Conservation (phyloP, 116 monocot species). For the Papilionanthe hybrid region DNA sequence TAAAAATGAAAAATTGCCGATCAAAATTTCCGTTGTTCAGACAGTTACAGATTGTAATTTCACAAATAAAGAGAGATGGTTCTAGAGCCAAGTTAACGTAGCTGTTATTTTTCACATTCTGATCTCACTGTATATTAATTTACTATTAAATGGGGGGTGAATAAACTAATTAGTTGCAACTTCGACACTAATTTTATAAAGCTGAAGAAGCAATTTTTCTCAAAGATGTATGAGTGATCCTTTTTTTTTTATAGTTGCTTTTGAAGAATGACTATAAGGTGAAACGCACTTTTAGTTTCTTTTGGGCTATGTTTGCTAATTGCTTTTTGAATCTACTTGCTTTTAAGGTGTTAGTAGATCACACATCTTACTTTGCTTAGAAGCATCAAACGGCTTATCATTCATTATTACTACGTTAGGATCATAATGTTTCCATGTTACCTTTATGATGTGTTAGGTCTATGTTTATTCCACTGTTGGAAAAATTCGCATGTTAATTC, state of each 20-base stretch:
- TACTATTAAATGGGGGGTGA: no score
- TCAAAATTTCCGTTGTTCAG: background rate
- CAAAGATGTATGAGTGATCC: background rate
- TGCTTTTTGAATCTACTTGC: background rate
- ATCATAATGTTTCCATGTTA: background rate
- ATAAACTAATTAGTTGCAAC: background rate
- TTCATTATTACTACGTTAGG: background rate
- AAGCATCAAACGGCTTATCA: background rate
- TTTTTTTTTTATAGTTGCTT: background rate
- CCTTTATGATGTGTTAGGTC: background rate
- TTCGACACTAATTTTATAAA: background rate
- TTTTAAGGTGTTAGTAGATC: background rate
- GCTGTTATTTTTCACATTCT: no score
- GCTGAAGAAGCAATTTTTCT: background rate
- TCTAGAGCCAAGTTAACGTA: background rate
- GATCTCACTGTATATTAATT: no score
- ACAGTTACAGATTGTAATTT: constrained; percentile 1
- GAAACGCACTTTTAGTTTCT: background rate
- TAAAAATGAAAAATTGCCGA: background rate
- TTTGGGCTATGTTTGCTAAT: background rate
- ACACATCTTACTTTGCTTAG: background rate
- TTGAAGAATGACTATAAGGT: background rate
- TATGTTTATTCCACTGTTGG: background rate
- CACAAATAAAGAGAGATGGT: background rate
- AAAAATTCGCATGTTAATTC: background rate